Evolutionary conservation across 495 filamentous ascomycete species (phyloP).

Genomic region (Cudoniella acicularis): DNA sequence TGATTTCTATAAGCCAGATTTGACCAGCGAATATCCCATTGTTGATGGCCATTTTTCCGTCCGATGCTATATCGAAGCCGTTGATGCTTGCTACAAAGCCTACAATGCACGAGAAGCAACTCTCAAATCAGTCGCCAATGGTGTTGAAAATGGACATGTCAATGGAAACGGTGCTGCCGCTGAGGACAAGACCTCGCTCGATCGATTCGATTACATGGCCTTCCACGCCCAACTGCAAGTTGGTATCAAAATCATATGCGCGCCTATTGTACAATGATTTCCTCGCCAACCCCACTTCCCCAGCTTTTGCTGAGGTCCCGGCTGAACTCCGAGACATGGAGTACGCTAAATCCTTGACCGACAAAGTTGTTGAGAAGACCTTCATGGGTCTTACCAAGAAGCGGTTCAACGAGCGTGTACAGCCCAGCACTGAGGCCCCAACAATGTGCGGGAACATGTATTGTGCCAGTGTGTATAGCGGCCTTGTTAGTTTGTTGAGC

Average conservation of each 20-base stretch:
- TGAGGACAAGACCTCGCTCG: conserved; percentile 66
- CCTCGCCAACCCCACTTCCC: conserved; percentile 69
- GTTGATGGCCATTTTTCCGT: conserved; percentile 96
- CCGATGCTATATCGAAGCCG: conserved; percentile 91
- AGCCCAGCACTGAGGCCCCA: conserved; percentile 78
- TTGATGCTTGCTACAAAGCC: conserved; percentile 93
- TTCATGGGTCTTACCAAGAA: conserved; percentile 97
- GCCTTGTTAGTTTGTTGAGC: conserved; percentile 71
- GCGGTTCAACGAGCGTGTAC: conserved; percentile 83
- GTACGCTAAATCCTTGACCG: conserved; percentile 79
- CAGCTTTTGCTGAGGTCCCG: conserved; percentile 81
- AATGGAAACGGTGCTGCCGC: conserved; percentile 49
- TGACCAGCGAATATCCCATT: conserved; percentile 95
- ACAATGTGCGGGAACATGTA: conserved; percentile 99
- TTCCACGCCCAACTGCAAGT: conserved; percentile 99
- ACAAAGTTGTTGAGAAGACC: conserved; percentile 95
- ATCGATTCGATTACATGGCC: conserved; percentile 92
- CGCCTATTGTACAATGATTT: conserved; percentile 97
- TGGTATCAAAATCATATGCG: conserved; percentile 91
- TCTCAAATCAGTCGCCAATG: conserved; percentile 53
- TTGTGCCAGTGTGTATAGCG: conserved; percentile 88
- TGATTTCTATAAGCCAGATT: conserved; percentile 99
- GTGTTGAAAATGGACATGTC: conserved; percentile 50
- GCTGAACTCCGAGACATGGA: conserved; percentile 80
- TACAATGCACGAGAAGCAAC: conserved; percentile 81